Conservation (phyloP, 75 land plant species). For the Picea glauca region DNA sequence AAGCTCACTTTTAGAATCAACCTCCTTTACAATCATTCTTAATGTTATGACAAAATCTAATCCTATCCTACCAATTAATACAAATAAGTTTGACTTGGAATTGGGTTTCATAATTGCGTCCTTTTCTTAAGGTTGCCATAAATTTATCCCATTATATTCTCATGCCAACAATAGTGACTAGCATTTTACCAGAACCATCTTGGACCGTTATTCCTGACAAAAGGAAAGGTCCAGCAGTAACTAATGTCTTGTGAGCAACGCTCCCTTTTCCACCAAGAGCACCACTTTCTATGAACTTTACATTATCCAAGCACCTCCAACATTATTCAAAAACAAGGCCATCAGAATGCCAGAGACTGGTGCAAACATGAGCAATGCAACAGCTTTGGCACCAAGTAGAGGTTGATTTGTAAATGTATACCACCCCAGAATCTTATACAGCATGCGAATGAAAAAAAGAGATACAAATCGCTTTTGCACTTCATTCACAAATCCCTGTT, state of each 20-base stretch:
- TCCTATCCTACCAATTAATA: slow-evolving; percentile 79
- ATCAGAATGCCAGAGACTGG: slow-evolving; percentile 96
- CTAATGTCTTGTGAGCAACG: slow-evolving; percentile 90
- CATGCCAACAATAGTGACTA: slow-evolving; percentile 88
- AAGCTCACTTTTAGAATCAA: neutral
- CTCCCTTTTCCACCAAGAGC: slow-evolving; percentile 99
- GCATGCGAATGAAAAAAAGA: slow-evolving; percentile 65
- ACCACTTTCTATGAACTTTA: slow-evolving; percentile 95
- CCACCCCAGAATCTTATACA: slow-evolving; percentile 75
- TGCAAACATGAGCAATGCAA: slow-evolving; percentile 97
- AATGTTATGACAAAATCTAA: slow-evolving; percentile 68
- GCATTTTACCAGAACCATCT: slow-evolving; percentile 87
- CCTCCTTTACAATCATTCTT: slow-evolving; percentile 40
- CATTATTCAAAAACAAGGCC: slow-evolving; percentile 96
- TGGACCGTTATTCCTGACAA: slow-evolving; percentile 82
- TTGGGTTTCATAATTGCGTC: slow-evolving; percentile 86
- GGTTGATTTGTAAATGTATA: slow-evolving; percentile 64
- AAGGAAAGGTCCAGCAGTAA: slow-evolving; percentile 75
- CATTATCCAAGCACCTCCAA: slow-evolving; percentile 99
- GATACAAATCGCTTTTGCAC: slow-evolving; percentile 91
- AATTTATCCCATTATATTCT: slow-evolving; percentile 84
- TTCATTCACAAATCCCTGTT: slow-evolving; percentile 99
- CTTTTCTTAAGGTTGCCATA: slow-evolving; percentile 87
- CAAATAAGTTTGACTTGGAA: slow-evolving; percentile 85
- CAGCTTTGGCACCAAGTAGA: slow-evolving; percentile 95